These are phyloP conservation scores for Diaporthe longicolla DNA, from an alignment of 2,329 filamentous ascomycete genomes.

Conservation along the genomic window DNA sequence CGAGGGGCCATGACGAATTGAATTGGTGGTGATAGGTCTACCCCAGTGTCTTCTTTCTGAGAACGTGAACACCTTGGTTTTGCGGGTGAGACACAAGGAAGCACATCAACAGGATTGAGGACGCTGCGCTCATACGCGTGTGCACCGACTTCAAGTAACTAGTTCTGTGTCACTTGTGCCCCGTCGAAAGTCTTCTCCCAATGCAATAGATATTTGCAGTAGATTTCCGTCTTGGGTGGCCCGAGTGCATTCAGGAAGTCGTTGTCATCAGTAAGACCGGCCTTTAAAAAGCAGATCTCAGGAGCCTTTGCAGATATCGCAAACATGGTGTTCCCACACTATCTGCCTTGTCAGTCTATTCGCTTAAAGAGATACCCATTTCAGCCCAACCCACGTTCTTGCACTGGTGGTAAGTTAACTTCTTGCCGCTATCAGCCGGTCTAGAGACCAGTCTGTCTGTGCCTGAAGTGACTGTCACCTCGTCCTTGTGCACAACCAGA, in stretches of 20 bases:
- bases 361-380: neutral
- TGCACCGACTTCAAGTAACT: neutral
- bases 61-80: neutral
- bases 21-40: neutral
- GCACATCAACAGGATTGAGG: neutral
- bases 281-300: slow-evolving; percentile 24
- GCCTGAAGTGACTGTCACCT: slow-evolving; percentile 22
- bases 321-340: slow-evolving; percentile 38
- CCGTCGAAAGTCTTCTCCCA: slow-evolving; percentile 37
- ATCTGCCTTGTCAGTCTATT: neutral
- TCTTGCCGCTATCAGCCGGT: slow-evolving; percentile 33
- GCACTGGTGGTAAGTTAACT: slow-evolving; percentile 33
- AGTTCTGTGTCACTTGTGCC: slow-evolving; percentile 11
- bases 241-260: slow-evolving; percentile 25
- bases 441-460: slow-evolving; percentile 34
- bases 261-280: slow-evolving; percentile 35
- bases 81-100: neutral
- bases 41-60: neutral
- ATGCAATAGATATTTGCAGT: slow-evolving; percentile 24
- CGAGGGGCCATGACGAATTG: too few species aligned
- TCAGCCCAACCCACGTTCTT: slow-evolving; percentile 9
- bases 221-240: slow-evolving; percentile 24
- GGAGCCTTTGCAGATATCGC: neutral
- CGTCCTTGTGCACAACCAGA: slow-evolving; percentile 25
- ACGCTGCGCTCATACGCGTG: neutral